Percentiles rank a stretch among this genome's conserved stretches.
Evolutionary conservation across 1,284 basidiomycete species (phyloP).

Genomic region (Volvariella volvacea): DNA sequence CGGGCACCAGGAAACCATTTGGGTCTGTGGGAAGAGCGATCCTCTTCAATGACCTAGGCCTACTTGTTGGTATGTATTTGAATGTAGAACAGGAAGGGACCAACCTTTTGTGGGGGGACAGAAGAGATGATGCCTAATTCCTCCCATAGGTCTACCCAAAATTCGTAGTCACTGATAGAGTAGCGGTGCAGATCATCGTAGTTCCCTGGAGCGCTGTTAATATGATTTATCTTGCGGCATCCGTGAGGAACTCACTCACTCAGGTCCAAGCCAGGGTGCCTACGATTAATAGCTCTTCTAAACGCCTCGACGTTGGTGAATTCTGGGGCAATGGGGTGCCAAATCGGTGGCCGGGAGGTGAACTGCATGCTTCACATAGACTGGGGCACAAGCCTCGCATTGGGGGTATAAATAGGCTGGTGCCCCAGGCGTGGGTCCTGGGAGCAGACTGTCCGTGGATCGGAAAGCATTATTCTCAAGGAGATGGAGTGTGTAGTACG

Average conservation of each 20-base stretch:
- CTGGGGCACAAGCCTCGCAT: too few species aligned
- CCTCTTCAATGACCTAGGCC: slow-evolving; percentile 2
- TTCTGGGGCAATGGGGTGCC: slow-evolving; percentile 10
- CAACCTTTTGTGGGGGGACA: slow-evolving; percentile 7
- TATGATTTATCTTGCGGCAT: background rate
- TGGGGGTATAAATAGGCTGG: too few species aligned
- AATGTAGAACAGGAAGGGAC: background rate
- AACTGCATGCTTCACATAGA: background rate
- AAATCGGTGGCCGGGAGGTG: slow-evolving; percentile 3
- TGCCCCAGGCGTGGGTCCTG: too few species aligned
- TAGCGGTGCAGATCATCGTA: slow-evolving; percentile 16
- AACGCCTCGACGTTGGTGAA: slow-evolving; percentile 12
- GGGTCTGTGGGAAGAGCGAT: slow-evolving; percentile 2
- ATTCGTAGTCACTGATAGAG: slow-evolving; percentile 14
- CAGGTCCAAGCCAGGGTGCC: slow-evolving; percentile 10
- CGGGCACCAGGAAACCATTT: slow-evolving; percentile 8
- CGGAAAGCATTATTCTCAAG: too few species aligned
- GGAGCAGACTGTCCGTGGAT: too few species aligned
- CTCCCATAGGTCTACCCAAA: slow-evolving; percentile 17
- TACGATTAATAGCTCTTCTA: slow-evolving; percentile 11
- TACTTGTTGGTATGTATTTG: background rate
- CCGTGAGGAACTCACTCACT: slow-evolving; percentile 9
- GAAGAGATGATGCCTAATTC: slow-evolving; percentile 13
- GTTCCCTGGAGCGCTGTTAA: slow-evolving; percentile 9
- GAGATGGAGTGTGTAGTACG: too few species aligned